Evolutionary conservation across 2,329 filamentous ascomycete genomes (phyloP).

Genomic region (Kalmusia sp.): DNA sequence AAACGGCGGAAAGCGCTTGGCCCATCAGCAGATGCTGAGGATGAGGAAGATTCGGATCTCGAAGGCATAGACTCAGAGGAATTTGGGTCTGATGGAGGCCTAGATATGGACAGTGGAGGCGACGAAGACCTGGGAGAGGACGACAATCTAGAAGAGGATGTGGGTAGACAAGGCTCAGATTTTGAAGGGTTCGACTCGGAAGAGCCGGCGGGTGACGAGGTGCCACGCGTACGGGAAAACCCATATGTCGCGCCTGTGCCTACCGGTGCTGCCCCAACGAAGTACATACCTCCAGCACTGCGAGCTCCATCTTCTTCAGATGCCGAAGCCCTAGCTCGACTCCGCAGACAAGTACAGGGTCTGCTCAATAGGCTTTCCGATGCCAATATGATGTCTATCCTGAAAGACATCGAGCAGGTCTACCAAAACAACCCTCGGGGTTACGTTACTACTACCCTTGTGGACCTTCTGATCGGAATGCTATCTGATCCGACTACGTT

Average conservation of each 20-base stretch:
- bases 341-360: slow-evolving; percentile 84
- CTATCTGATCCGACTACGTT: slow-evolving; percentile 79
- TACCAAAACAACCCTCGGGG: slow-evolving; percentile 88
- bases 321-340: slow-evolving; percentile 69
- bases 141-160: slow-evolving; percentile 32
- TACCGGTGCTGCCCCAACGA: slow-evolving; percentile 58
- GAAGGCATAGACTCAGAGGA: slow-evolving; percentile 6
- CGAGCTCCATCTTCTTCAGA: slow-evolving; percentile 69
- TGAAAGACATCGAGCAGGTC: slow-evolving; percentile 80
- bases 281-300: slow-evolving; percentile 90
- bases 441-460: slow-evolving; percentile 81
- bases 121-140: slow-evolving; percentile 33
- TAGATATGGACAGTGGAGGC: slow-evolving; percentile 16
- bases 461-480: slow-evolving; percentile 79
- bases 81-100: slow-evolving; percentile 3
- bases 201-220: slow-evolving; percentile 36
- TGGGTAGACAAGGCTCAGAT: slow-evolving; percentile 41
- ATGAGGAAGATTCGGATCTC: slow-evolving; percentile 30
- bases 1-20: slow-evolving; percentile 62
- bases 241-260: slow-evolving; percentile 80
- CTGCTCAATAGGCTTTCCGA: slow-evolving; percentile 93
- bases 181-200: slow-evolving; percentile 40
- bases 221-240: slow-evolving; percentile 71
- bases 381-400: slow-evolving; percentile 83
- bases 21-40: slow-evolving; percentile 27